Base-by-base conservation (phyloP, 2,329 filamentous ascomycete species). In the Aspergillus oerlinghausenensis region DNA sequence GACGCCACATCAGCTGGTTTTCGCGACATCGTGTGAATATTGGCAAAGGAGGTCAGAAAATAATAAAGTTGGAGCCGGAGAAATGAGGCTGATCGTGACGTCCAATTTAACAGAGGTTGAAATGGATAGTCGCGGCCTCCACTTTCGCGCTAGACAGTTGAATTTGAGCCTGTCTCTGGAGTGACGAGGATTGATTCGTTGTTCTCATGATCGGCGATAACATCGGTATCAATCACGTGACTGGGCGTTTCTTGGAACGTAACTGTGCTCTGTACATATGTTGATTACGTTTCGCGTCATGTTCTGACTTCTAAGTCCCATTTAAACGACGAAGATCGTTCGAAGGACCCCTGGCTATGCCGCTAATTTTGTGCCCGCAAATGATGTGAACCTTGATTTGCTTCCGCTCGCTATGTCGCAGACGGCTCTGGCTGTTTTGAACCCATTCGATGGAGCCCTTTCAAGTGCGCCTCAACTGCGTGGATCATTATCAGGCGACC, bases 391-490 rank as follows among this genome's bases (percentile, higher is more conserved):
- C 19, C n/a, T 10, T 42, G 40, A 23, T 54, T 32, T 48, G 43
- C 58, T n/a, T 40, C 48, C 11, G 28, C 43, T 55, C 65, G 63
- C 53, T 56, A 67, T 67, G 64, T 67, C 55, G 62, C 55, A 65
- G 63, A 63, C 60, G 63, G 58, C 60, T 54, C 50, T 60, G 49
- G 58, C 60, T 59, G 56, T 64, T 52, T 54, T 49, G 52, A 52
- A 61, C 53, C 43, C 56, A 53, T 52, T 61, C 65, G 67, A 86
- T 86, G 88, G 88, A 91, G 68, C 80, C 84, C 65, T 97, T 99
- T 77, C 88, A 90, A 66, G 86, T 99, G 71, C 89, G 92, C 66
- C 80, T 99, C 70, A 97, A 99, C 73, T 96, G 91, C 78, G 88
- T 99, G 77, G 94, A 99, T 75, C 88, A 94, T 73, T 99, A 97